A percentile compares a stretch with the other conserved stretches of the same genome.
Conservation (phyloP, 2,329 filamentous ascomycete species). For the Lasiodiplodia sp. region DNA sequence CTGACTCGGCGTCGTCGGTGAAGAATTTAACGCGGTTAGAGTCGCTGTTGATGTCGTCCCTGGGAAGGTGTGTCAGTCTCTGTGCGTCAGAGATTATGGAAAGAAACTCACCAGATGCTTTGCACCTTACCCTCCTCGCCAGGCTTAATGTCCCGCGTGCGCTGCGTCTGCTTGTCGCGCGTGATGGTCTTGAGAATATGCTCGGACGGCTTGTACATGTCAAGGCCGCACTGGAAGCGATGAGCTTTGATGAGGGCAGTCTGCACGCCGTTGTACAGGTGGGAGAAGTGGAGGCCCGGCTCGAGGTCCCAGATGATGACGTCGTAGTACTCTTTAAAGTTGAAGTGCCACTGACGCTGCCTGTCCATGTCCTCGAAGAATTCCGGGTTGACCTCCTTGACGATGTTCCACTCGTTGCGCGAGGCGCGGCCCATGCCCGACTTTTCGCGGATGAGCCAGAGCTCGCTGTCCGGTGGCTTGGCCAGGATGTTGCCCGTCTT, state of each 20-base stretch:
- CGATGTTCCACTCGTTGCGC: slow-evolving; percentile 48
- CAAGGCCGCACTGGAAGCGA: slow-evolving; percentile 40
- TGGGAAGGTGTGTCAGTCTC: neutral
- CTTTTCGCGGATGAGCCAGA: slow-evolving; percentile 51
- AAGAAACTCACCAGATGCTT: slow-evolving; percentile 39
- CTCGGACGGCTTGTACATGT: slow-evolving; percentile 43
- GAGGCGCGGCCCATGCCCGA: slow-evolving; percentile 49
- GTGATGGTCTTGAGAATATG: slow-evolving; percentile 49
- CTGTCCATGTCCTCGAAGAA: slow-evolving; percentile 53
- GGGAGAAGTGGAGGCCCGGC: slow-evolving; percentile 42
- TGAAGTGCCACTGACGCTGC: slow-evolving; percentile 47
- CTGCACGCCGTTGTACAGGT: slow-evolving; percentile 43
- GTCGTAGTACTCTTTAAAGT: slow-evolving; percentile 54
- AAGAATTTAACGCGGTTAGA: slow-evolving; percentile 33
- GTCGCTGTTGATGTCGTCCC: slow-evolving; percentile 39
- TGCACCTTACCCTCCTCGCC: slow-evolving; percentile 39
- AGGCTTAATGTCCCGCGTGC: slow-evolving; percentile 47
- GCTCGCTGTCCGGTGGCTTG: slow-evolving; percentile 47
- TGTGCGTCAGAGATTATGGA: neutral
- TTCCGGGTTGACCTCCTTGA: slow-evolving; percentile 43
- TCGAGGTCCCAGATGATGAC: slow-evolving; percentile 51
- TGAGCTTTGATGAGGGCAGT: slow-evolving; percentile 48
- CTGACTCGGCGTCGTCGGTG: neutral
- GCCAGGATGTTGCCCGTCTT: slow-evolving; percentile 49
- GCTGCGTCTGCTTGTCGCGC: slow-evolving; percentile 43